Conservation (phyloP, 2,329 filamentous ascomycete species). For the Verticillium dahliae region DNA sequence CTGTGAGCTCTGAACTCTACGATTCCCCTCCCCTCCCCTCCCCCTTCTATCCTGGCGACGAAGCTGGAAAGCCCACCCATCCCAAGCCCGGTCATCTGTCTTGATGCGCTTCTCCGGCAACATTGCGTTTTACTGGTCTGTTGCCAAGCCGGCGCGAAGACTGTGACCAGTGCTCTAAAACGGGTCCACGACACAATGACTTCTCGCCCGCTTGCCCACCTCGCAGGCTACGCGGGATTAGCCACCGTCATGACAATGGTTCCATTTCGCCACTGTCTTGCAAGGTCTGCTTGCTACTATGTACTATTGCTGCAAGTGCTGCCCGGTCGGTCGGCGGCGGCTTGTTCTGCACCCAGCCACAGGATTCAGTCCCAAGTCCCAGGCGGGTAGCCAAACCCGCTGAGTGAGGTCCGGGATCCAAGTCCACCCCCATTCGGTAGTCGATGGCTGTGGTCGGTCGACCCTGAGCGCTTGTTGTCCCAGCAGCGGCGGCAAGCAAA, state of each 20-base stretch:
- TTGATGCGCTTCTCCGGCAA: background rate
- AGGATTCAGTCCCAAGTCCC: background rate
- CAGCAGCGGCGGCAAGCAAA: background rate
- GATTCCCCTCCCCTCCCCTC: background rate
- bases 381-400: background rate
- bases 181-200: background rate
- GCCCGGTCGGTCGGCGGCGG: background rate
- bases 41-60: background rate
- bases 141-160: background rate
- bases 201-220: background rate
- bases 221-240: conserved; percentile 21
- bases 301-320: background rate
- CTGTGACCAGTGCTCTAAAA: background rate
- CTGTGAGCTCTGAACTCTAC: background rate
- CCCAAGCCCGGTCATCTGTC: background rate
- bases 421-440: background rate
- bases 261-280: conserved; percentile 37
- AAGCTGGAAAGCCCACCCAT: background rate
- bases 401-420: background rate
- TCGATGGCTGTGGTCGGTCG: background rate
- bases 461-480: background rate
- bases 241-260: conserved; percentile 23
- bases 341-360: background rate
- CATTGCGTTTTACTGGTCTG: background rate
- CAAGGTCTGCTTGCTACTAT: background rate